A percentile compares a stretch with the other conserved stretches of the same genome.
Evolutionary conservation across 257 asterid species (phyloP).

Genomic region (Asclepias syriaca): DNA sequence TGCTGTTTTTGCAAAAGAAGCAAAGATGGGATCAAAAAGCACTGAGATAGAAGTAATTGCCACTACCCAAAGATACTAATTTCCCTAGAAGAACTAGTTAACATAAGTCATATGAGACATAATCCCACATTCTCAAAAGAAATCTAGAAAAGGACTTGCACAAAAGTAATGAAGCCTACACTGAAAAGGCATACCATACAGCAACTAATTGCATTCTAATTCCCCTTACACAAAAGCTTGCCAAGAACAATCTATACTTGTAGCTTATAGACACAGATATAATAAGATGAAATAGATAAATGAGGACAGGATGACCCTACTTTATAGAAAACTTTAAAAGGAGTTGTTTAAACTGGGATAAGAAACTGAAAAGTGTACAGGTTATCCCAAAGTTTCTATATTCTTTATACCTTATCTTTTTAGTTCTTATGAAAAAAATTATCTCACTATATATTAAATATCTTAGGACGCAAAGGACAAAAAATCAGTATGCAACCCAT

Average conservation of each 20-base stretch:
- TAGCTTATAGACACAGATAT: background rate
- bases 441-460: background rate
- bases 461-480: background rate
- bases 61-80: background rate
- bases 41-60: background rate
- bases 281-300: background rate
- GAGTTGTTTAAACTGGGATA: background rate
- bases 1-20: background rate
- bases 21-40: background rate
- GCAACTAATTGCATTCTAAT: background rate
- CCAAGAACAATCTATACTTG: background rate
- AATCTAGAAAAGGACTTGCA: background rate
- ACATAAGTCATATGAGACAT: background rate
- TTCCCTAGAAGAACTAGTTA: background rate
- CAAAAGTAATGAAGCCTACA: background rate
- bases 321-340: background rate
- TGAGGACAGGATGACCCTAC: background rate
- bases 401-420: background rate
- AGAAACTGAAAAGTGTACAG: background rate
- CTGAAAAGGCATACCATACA: background rate
- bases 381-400: background rate
- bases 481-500: background rate
- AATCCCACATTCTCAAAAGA: background rate
- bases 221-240: background rate
- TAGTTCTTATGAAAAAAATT: background rate